These are phyloP conservation scores for Xerocomus minutiporus DNA, from an alignment of 1,284 basidiomycete genomes.

Conservation along the genomic window DNA sequence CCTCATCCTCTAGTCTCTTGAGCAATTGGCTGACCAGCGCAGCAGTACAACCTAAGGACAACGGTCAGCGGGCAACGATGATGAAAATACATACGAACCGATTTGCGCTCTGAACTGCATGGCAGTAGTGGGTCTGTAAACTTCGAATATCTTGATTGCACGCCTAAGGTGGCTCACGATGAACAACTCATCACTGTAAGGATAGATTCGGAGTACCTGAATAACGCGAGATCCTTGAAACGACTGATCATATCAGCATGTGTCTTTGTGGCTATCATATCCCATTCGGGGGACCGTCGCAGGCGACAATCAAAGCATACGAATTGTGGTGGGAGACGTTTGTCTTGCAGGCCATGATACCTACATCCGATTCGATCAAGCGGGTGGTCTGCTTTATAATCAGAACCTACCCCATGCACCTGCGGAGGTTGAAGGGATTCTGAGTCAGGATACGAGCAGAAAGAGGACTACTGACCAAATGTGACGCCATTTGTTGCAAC, in stretches of 20 bases:
- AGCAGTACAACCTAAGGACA: slow-evolving; percentile 47
- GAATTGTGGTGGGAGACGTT: slow-evolving; percentile 53
- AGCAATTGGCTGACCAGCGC: slow-evolving; percentile 57
- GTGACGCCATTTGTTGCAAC: slow-evolving; percentile 69
- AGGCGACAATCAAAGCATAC: slow-evolving; percentile 70
- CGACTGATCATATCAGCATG: slow-evolving; percentile 57
- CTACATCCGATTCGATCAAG: slow-evolving; percentile 32
- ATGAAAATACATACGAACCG: slow-evolving; percentile 39
- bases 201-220: slow-evolving; percentile 45
- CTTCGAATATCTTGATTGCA: slow-evolving; percentile 68
- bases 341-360: slow-evolving; percentile 57
- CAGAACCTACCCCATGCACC: slow-evolving; percentile 69
- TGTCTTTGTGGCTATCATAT: slow-evolving; percentile 54
- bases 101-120: slow-evolving; percentile 56
- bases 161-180: slow-evolving; percentile 42
- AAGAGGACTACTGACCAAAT: slow-evolving; percentile 48
- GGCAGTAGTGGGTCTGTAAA: slow-evolving; percentile 42
- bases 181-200: not conserved
- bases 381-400: not conserved
- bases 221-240: slow-evolving; percentile 63
- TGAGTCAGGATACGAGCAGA: slow-evolving; percentile 2
- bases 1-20: slow-evolving; percentile 65
- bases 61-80: slow-evolving; percentile 6
- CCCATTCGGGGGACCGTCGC: slow-evolving; percentile 59
- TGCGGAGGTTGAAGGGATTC: slow-evolving; percentile 25